Evolutionary conservation across 2,329 filamentous ascomycete genomes (phyloP), one percentile per base, ranked within the genome.

Genomic region (Fusarium verrucosum): DNA sequence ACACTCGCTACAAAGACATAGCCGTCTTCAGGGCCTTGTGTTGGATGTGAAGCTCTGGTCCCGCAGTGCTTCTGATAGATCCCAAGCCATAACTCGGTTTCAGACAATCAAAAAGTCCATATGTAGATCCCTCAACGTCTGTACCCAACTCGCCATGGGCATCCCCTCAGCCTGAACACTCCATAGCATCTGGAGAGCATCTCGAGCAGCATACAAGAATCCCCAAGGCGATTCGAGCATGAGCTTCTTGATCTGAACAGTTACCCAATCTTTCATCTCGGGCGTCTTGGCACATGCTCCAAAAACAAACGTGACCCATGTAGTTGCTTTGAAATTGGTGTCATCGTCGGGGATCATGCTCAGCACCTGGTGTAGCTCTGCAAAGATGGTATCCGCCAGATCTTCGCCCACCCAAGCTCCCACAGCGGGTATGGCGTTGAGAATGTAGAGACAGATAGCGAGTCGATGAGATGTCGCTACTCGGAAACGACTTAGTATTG

Each of bases 271-370:
- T 30, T 82, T 78, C 58, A 78, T 77, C 22, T 69, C 72, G 0
- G 71, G 72, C 7, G 81, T 77, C 38, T 76, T 77, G 0, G 81
- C 80, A 50, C 85, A 83, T 0, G 83, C 84, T 2, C 84, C 85
- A 7, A 81, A 82, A 7, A 87, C 77, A 50, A 87, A 87, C 0
- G 84, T 80, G 0, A 84, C 83, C 84, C 83, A 87, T 1, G 81
- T 80, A 5, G 83, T 85, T 0, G 82, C 83, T 65, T 87, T 87
- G 74, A 85, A 81, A 19, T 85, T 79, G 2, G 78, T 76, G 41
- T 87, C 82, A 3, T 81, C 76, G 10, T 81, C 77, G 1, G 80
- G 79, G 4, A 87, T 80, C 35, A 73, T 75, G 0, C 79, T 78
- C 5, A 87, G 73, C 23, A 84, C 80, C 4, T 78, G 54, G 8